Evolutionary conservation across 306 rosid species (phyloP).

Genomic region (Lathyrus oleraceus): DNA sequence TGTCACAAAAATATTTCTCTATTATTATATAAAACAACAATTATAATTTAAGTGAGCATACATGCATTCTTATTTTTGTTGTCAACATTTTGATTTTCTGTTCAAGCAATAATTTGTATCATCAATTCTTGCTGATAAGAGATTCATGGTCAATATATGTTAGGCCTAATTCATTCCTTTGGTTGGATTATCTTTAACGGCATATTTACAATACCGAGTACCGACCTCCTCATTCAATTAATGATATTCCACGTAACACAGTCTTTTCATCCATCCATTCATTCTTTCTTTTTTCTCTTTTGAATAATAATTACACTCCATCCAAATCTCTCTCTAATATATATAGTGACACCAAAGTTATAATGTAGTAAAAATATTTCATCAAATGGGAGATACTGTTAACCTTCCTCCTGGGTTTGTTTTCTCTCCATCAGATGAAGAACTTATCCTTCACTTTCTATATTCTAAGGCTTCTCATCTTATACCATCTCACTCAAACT

Average conservation of each 20-base stretch:
- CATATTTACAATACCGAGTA: no score
- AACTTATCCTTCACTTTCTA: slow-evolving; percentile 55
- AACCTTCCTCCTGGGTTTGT: slow-evolving; percentile 58
- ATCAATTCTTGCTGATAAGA: no score
- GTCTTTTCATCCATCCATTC: slow-evolving; percentile 22
- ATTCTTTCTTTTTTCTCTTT: neutral
- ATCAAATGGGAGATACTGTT: slow-evolving; percentile 30
- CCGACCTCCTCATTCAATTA: no score
- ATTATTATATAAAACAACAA: no score
- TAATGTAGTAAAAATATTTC: neutral
- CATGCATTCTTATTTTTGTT: no score
- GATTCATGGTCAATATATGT: no score
- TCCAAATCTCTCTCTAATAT: neutral
- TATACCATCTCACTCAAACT: slow-evolving; percentile 41
- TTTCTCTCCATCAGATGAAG: slow-evolving; percentile 59
- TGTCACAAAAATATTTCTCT: no score
- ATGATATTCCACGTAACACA: slow-evolving; percentile 25
- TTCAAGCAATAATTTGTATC: no score
- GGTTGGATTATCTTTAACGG: no score
- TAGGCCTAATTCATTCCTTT: no score
- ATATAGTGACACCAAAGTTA: slow-evolving; percentile 28
- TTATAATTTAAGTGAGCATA: no score
- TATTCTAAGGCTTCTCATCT: slow-evolving; percentile 38
- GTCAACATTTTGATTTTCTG: no score
- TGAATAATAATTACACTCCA: neutral